Percentiles rank a stretch among this genome's conserved stretches.
Evolutionary conservation across 805 yeast species (phyloP).

Genomic region (Lachancea cidri): DNA sequence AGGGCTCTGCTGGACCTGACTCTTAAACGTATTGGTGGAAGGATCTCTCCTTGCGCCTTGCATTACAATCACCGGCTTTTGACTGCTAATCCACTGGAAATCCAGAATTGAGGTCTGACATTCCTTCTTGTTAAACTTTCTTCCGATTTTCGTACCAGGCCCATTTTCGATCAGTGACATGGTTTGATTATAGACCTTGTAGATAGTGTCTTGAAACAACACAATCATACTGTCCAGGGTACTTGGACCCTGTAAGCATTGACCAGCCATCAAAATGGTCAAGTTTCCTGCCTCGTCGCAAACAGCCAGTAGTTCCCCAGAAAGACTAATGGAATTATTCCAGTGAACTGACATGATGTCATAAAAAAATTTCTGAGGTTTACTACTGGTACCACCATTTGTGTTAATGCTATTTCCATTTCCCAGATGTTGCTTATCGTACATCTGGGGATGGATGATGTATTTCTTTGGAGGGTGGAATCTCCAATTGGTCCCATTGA

Average conservation of each 20-base stretch:
- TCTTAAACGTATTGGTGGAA: conserved; percentile 24
- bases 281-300: conserved; percentile 68
- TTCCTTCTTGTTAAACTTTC: conserved; percentile 35
- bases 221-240: conserved; percentile 31
- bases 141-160: conserved; percentile 30
- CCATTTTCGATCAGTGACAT: conserved; percentile 17
- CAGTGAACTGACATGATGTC: conserved; percentile 51
- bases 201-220: conserved; percentile 37
- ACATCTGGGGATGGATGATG: conserved; percentile 29
- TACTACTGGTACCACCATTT: conserved; percentile 12
- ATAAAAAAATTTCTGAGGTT: conserved; percentile 29
- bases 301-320: conserved; percentile 77
- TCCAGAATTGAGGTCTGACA: conserved; percentile 34
- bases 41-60: conserved; percentile 30
- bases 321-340: conserved; percentile 47
- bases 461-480: conserved; percentile 44
- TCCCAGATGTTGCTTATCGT: conserved; percentile 16
- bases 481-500: conserved; percentile 76
- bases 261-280: conserved; percentile 50
- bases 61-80: conserved; percentile 32
- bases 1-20: conserved; percentile 31
- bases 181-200: conserved; percentile 27
- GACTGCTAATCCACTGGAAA: conserved; percentile 41
- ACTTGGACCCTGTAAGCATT: conserved; percentile 33
- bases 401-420: conserved; percentile 9